These are phyloP conservation scores for Rhizopus microsporus DNA, from an alignment of 371 early-diverging fungal genomes.

Conservation along the genomic window DNA sequence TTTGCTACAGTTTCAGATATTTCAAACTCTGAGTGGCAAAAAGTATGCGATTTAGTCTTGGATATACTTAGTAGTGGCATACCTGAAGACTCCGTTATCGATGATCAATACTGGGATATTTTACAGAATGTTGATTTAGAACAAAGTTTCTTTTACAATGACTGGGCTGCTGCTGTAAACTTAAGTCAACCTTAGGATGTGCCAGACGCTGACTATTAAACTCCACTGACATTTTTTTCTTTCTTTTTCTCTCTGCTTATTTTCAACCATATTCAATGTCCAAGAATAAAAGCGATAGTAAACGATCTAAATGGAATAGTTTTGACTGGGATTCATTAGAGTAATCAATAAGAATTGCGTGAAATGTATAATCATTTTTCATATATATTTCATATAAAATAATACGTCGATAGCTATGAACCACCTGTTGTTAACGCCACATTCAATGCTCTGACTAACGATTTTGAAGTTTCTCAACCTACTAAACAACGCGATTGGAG, in stretches of 20 bases:
- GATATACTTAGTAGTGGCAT: constrained; percentile 7
- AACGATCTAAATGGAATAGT: constrained; percentile 10
- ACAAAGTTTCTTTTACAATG: background rate
- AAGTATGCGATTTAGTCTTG: constrained; percentile 8
- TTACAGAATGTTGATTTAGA: constrained; percentile 50
- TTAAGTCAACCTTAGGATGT: background rate
- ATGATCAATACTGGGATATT: constrained; percentile 11
- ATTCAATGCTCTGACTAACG: constrained; percentile 18
- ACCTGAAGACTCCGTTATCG: constrained; percentile 1
- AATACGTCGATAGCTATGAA: background rate
- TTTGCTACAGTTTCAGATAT: background rate
- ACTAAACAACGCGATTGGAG: background rate
- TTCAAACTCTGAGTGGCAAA: constrained; percentile 9
- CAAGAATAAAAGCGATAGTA: background rate
- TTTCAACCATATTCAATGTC: background rate
- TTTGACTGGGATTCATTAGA: constrained; percentile 20
- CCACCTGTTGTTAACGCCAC: constrained; percentile 23
- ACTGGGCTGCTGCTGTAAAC: background rate
- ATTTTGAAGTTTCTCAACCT: constrained; percentile 17
- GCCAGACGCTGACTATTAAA: background rate
- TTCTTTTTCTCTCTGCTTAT: background rate
- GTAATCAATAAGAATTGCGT: background rate
- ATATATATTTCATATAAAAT: background rate
- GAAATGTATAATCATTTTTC: background rate
- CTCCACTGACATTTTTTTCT: background rate